Evolutionary conservation across 257 asterid genomes (phyloP).

Genomic region (Solanum tarapatanum): DNA sequence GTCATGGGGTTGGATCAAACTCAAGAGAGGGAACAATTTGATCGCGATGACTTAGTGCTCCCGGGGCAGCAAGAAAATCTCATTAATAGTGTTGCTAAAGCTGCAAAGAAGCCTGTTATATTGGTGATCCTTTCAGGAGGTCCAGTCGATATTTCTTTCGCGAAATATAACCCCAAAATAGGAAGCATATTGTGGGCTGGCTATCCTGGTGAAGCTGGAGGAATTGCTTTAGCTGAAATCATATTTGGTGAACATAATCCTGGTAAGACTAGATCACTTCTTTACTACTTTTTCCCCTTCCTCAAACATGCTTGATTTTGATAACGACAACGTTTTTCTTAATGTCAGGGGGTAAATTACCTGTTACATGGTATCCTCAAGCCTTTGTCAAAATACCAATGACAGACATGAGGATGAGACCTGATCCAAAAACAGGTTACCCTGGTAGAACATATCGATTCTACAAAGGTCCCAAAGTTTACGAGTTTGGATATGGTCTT

Average conservation of each 20-base stretch:
- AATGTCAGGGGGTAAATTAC: slow-evolving; percentile 62
- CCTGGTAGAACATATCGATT: slow-evolving; percentile 74
- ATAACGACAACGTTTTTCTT: background rate
- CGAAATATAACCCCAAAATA: slow-evolving; percentile 36
- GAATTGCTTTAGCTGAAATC: slow-evolving; percentile 53
- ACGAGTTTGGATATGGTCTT: slow-evolving; percentile 62
- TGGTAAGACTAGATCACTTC: slow-evolving; percentile 20
- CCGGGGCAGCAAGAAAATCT: slow-evolving; percentile 68
- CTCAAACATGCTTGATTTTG: background rate
- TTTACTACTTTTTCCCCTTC: background rate
- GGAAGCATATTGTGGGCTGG: slow-evolving; percentile 87
- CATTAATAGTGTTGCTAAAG: slow-evolving; percentile 44
- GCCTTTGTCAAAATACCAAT: slow-evolving; percentile 47
- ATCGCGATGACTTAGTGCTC: slow-evolving; percentile 46
- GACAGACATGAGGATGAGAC: slow-evolving; percentile 91
- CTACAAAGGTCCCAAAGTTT: slow-evolving; percentile 57
- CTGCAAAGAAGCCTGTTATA: slow-evolving; percentile 56
- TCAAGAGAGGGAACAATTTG: slow-evolving; percentile 51
- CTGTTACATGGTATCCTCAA: slow-evolving; percentile 81
- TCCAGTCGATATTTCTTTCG: slow-evolving; percentile 60
- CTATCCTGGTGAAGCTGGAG: slow-evolving; percentile 92
- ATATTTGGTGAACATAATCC: slow-evolving; percentile 78
- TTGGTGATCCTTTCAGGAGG: slow-evolving; percentile 67
- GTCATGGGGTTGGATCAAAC: slow-evolving; percentile 75
- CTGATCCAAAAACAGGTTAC: slow-evolving; percentile 48